Conservation (phyloP, 257 asterid species). For the Leptodermis oblonga region DNA sequence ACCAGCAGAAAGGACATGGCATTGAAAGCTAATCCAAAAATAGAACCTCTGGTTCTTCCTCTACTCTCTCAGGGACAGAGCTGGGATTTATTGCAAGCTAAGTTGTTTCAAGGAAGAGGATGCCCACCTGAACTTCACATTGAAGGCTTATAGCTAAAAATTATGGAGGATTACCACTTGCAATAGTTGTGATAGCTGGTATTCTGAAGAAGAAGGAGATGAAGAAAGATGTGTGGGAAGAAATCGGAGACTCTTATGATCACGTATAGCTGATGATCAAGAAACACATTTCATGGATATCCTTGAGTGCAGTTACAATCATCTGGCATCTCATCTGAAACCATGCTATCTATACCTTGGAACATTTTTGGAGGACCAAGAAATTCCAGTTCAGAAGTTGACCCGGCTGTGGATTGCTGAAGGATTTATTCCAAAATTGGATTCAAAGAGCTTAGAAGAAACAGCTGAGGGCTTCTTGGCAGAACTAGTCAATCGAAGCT, state of each 20-base stretch:
- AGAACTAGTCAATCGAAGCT: not conserved
- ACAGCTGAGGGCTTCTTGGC: not conserved
- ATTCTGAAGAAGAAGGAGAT: not conserved
- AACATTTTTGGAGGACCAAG: not conserved
- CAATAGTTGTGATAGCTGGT: conserved; percentile 4
- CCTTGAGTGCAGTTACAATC: not conserved
- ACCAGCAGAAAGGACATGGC: not conserved
- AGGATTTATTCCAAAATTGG: not conserved
- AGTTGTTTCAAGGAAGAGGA: not conserved
- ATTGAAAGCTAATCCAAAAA: not conserved
- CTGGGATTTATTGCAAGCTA: not conserved
- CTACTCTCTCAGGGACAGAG: not conserved
- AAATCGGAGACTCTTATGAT: not conserved
- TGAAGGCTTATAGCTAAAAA: not conserved
- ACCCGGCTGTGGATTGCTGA: not conserved
- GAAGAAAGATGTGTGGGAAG: not conserved
- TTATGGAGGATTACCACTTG: not conserved
- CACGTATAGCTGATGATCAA: not conserved
- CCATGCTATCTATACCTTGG: conserved; percentile 19
- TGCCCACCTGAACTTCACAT: not conserved
- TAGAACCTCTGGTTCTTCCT: not conserved
- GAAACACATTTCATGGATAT: not conserved
- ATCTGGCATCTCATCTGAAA: not conserved
- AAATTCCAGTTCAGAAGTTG: not conserved
- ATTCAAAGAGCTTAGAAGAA: conserved; percentile 1